Evolutionary conservation across 345 rosid genomes (phyloP), one percentile per base, ranked within the genome.

Genomic region (Aquilaria yunnanensis): DNA sequence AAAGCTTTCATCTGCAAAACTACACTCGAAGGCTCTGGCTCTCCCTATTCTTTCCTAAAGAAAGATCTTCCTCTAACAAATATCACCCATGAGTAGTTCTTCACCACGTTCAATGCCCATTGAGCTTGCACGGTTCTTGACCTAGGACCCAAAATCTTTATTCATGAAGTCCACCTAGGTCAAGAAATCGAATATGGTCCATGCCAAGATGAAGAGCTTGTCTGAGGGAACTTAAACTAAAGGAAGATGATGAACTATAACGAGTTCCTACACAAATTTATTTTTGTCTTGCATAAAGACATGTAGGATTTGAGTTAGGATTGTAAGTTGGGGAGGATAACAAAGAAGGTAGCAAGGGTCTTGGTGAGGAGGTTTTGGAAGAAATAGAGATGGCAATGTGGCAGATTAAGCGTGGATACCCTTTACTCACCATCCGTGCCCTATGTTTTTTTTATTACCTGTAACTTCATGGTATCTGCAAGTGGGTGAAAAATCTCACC

Each of bases 121-220:
- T 65, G 16, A 71, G 75, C 64, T 76, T n/a, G 60, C 67, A n/a
- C 76, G 71, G 16, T 79, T 73, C 65, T 33, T 93, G 50, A 58
- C 76, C 57, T 81, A 82, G 14, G 73, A 86, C 46, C 87, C 86
- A 31, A 53, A 62, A 37, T 81, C 91, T 0, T 65, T 80, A 9
- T 72, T 94, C 3, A 85, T 87, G 4, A 70, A 59, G 60, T 85
- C 88, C 63, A 62, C 73, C 23, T 74, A 85, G 14, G 70, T 69
- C 10, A 94, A 86, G 84, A 88, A 94, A 59, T 75, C 76, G 48
- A 78, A 70, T 43, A 78, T 94, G 2, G 89, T 94, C 0, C 99
- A 94, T 74, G 92, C 97, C 46, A 94, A 90, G 71, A 88, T 94
- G 99, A 97, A 94, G 76, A 86, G 96, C 47, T 90, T 96, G 1